phyloP scores from a whole-genome alignment of 2,329 filamentous ascomycete species.

The Trichophyton schoenleinii region DNA sequence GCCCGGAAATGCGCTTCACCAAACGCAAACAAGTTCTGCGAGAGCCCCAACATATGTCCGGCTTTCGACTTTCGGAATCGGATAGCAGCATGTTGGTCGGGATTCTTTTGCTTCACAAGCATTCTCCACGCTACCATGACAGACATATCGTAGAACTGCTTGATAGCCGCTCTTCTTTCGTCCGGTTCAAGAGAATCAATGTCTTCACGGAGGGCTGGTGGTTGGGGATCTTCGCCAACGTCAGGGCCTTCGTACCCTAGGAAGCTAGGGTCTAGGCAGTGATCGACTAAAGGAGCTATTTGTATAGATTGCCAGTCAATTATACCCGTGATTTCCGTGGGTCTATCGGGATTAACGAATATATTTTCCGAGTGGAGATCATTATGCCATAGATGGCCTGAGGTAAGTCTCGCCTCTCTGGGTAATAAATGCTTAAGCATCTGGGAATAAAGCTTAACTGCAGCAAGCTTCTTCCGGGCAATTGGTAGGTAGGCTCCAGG shows the following conservation, averaged over 20 bases:
- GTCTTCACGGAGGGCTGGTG: background rate
- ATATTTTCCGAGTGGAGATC: slow-evolving; percentile 32
- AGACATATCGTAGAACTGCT: background rate
- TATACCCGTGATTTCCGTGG: slow-evolving; percentile 14
- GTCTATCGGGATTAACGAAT: slow-evolving; percentile 21
- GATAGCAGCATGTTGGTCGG: slow-evolving; percentile 6
- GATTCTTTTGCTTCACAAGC: slow-evolving; percentile 10
- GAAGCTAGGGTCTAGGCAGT: slow-evolving; percentile 14
- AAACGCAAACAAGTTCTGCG: slow-evolving; percentile 21
- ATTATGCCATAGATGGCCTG: slow-evolving; percentile 28
- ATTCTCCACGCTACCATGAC: slow-evolving; percentile 10
- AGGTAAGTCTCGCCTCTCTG: slow-evolving; percentile 3
- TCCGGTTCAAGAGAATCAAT: background rate
- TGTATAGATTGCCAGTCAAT: slow-evolving; percentile 19
- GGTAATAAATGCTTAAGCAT: slow-evolving; percentile 6
- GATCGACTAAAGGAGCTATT: slow-evolving; percentile 16
- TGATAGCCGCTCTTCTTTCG: background rate
- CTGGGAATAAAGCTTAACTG: slow-evolving; percentile 7
- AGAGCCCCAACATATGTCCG: slow-evolving; percentile 21
- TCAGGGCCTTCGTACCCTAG: slow-evolving; percentile 19
- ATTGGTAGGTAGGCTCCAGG: slow-evolving; percentile 28
- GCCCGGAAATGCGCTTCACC: slow-evolving; percentile 19
- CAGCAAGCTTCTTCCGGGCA: slow-evolving; percentile 14
- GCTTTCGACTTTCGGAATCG: slow-evolving; percentile 11
- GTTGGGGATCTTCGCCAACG: slow-evolving; percentile 16